Base-by-base conservation (phyloP, 129 eudicot genomes). In the Centaurea solstitialis region DNA sequence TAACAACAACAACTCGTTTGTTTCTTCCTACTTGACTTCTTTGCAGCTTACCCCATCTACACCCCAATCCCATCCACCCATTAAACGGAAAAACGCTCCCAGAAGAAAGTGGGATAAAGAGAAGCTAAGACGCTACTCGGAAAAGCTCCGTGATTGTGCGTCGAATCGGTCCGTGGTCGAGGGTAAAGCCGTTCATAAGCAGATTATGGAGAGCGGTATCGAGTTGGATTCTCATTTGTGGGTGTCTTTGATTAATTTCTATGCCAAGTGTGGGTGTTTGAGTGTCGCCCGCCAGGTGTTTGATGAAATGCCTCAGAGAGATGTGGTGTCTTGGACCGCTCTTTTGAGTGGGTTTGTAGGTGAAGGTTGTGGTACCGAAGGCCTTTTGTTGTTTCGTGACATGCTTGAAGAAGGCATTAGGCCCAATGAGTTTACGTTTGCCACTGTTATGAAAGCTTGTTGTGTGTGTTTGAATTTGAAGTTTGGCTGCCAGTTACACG, bases 141-240 rank as follows among this genome's bases (percentile, higher is more conserved):
- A 77, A 45, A 77, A 68, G 39, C 76, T 86, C 17, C 78, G 84
- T 8, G 77, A 78, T 26, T 86, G 89, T 86, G 80, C 86, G 0
- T 43, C 66, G 41, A 82, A 68, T 73, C 64, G 83, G 75, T 77
- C 65, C 15, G 9, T 86, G 22, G 75, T 74, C 5, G 86, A 86
- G 72, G 89, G 86, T 15, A 78, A 78, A 37, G 62, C 74, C 21
- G 45, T 86, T 18, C 86, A 86, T 64, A 80, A 68, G 75, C 47
- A 81, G 80, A 79, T 86, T 39, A 57, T 40, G 57, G 85, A 73
- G 21, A 86, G 86, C 61, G 83, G 72, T 33, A 68, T 78, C 37
- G 89, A 86, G 38, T 66, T 76, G 1, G 89, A 86, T 86, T 82
- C 86, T 15, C 89, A 86, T 86, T 78, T 86, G 71, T 86, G 89